A percentile compares a stretch with the other conserved stretches of the same genome.
phyloP scores from a whole-genome alignment of 139 green algal genomes.

The Zygnema circumcarinatum region DNA sequence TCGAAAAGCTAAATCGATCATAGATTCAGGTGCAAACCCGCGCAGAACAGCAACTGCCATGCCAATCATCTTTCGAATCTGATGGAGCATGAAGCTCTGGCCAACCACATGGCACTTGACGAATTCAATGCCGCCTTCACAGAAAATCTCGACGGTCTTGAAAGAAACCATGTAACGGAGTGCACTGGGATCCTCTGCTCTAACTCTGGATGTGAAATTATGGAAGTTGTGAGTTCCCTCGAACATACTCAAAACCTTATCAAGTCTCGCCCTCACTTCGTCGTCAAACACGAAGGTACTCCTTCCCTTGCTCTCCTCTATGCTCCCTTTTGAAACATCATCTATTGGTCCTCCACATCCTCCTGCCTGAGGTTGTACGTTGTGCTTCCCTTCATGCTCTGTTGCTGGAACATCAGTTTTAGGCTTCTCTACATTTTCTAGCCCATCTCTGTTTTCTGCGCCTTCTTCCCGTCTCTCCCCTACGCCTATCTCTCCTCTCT shows the following conservation, averaged over 20 bases:
- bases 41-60: constrained; percentile 77
- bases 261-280: constrained; percentile 61
- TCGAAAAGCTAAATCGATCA: constrained; percentile 63
- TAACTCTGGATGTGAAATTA: constrained; percentile 80
- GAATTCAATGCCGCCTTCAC: constrained; percentile 58
- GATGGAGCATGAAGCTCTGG: constrained; percentile 93
- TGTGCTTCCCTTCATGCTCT: background rate
- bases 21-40: constrained; percentile 50
- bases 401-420: background rate
- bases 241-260: constrained; percentile 77
- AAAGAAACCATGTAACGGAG: constrained; percentile 81
- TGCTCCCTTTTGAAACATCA: background rate
- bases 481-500: no score
- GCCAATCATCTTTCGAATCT: constrained; percentile 92
- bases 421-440: background rate
- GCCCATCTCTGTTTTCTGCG: background rate
- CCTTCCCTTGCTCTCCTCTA: background rate
- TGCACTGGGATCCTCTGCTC: constrained; percentile 50
- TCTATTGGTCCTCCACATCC: background rate
- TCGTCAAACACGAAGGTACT: constrained; percentile 9
- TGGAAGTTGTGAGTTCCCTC: constrained; percentile 92
- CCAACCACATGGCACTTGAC: constrained; percentile 73
- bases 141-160: constrained; percentile 42
- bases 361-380: background rate
- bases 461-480: constrained; percentile 1